A percentile compares a stretch with the other conserved stretches of the same genome.
These are phyloP conservation scores for Condylostoma magnum DNA, from an alignment of 169 alveolate genomes.

Conservation along the genomic window DNA sequence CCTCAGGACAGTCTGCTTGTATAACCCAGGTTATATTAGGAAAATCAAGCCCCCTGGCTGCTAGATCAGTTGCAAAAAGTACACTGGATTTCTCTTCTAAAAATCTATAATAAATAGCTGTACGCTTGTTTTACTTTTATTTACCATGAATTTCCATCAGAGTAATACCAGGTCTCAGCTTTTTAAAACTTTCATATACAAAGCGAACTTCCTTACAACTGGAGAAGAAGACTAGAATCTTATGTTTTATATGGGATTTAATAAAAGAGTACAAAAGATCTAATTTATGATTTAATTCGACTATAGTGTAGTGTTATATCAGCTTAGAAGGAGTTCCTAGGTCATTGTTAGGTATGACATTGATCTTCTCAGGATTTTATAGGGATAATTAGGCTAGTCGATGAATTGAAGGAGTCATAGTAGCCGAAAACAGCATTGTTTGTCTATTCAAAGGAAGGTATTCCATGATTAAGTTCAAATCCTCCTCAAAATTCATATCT, in stretches of 20 bases:
- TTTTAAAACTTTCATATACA: conserved; percentile 88
- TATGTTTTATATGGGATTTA: conserved; percentile 85
- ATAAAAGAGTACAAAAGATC: conserved; percentile 91
- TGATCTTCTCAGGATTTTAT: conserved; percentile 51
- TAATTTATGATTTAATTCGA: conserved; percentile 86
- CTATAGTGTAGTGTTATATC: conserved; percentile 84
- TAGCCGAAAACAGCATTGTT: conserved; percentile 93
- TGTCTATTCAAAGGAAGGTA: conserved; percentile 83
- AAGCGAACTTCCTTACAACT: conserved; percentile 93
- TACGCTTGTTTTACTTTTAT: conserved; percentile 80
- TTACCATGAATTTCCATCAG: conserved; percentile 91
- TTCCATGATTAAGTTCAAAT: conserved; percentile 78
- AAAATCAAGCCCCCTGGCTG: conserved; percentile 97
- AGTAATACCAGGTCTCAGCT: conserved; percentile 84
- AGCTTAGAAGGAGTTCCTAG: conserved; percentile 70
- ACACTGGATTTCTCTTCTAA: conserved; percentile 73
- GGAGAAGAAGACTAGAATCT: conserved; percentile 89
- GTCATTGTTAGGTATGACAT: conserved; percentile 35
- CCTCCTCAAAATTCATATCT: conserved; percentile 91
- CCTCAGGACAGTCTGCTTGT: conserved; percentile 95
- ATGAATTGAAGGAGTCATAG: conserved; percentile 70
- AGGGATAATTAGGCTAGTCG: conserved; percentile 52
- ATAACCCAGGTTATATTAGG: conserved; percentile 96
- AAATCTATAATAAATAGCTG: conserved; percentile 66
- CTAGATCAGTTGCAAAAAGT: conserved; percentile 93